A percentile compares a stretch with the other conserved stretches of the same genome.
phyloP scores from a whole-genome alignment of 1,284 basidiomycete genomes.

The Rhodofomes roseus region DNA sequence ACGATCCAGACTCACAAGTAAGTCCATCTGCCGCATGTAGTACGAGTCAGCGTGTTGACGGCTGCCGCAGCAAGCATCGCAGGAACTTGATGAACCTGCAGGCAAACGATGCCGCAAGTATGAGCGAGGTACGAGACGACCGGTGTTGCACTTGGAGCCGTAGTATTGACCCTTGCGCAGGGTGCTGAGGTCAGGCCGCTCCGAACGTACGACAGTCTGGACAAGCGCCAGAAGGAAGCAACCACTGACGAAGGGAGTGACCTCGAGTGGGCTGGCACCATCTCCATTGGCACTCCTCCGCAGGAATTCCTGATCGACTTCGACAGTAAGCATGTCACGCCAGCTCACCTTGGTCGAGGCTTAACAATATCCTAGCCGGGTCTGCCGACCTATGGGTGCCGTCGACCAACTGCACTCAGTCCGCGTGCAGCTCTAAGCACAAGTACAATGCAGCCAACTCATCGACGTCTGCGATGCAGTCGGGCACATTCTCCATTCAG shows the following conservation, averaged over 20 bases:
- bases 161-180: constrained; percentile 9
- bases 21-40: constrained; percentile 16
- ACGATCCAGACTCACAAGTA: constrained; percentile 21
- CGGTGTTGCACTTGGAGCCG: not conserved
- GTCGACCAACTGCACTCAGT: constrained; percentile 8
- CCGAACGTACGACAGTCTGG: constrained; percentile 1
- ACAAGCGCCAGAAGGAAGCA: constrained; percentile 12
- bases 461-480: constrained; percentile 30
- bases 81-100: constrained; percentile 25
- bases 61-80: constrained; percentile 25
- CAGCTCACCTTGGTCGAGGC: constrained; percentile 7
- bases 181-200: constrained; percentile 14
- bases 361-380: constrained; percentile 5
- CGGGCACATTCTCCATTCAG: constrained; percentile 35
- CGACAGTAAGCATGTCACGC: constrained; percentile 10
- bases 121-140: not conserved
- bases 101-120: not conserved
- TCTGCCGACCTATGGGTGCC: constrained; percentile 21
- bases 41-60: too few relatives aligned
- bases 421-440: constrained; percentile 18
- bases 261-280: constrained; percentile 25
- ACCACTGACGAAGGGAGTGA: constrained; percentile 18
- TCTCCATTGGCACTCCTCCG: constrained; percentile 26
- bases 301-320: constrained; percentile 20
- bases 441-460: constrained; percentile 31